Evolutionary conservation across 257 asterid genomes (phyloP).

Genomic region (Rhazya stricta): DNA sequence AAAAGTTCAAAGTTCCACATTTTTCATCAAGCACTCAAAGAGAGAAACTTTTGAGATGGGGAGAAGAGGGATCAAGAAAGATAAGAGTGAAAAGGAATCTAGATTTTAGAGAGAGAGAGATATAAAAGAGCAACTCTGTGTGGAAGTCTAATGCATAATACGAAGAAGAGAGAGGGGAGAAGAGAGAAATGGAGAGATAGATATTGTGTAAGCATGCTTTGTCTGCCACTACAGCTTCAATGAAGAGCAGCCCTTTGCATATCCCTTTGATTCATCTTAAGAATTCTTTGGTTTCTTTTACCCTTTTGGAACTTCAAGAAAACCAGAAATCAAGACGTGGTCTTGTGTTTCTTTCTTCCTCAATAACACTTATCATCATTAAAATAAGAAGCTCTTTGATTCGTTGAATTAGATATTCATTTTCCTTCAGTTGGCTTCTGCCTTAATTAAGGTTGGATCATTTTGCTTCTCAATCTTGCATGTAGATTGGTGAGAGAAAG

Average conservation of each 20-base stretch:
- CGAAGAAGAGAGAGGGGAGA: neutral
- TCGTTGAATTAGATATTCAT: constrained; percentile 38
- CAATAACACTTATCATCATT: neutral
- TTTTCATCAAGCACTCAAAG: constrained; percentile 53
- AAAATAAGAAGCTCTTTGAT: constrained; percentile 28
- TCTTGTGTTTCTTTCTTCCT: constrained; percentile 8
- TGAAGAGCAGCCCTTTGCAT: constrained; percentile 32
- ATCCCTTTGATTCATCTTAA: constrained; percentile 30
- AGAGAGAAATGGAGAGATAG: constrained; percentile 6
- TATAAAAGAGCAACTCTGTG: constrained; percentile 20
- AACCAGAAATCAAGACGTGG: constrained; percentile 2
- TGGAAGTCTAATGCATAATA: neutral
- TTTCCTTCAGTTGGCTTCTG: constrained; percentile 16
- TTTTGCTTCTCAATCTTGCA: constrained; percentile 29
- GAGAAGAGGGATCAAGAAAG: constrained; percentile 22
- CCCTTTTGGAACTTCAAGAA: constrained; percentile 11
- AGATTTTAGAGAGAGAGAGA: constrained; percentile 32
- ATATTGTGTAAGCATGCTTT: constrained; percentile 60
- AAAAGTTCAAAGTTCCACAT: constrained; percentile 31
- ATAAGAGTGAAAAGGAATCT: constrained; percentile 39
- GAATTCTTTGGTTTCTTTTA: constrained; percentile 9
- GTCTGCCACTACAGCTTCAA: constrained; percentile 89
- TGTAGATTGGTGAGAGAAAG: constrained; percentile 27
- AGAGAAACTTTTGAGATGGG: constrained; percentile 40
- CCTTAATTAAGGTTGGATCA: constrained; percentile 20